These are phyloP conservation scores for Penicillium sp. DNA, from an alignment of 2,329 filamentous ascomycete genomes.

Conservation along the genomic window DNA sequence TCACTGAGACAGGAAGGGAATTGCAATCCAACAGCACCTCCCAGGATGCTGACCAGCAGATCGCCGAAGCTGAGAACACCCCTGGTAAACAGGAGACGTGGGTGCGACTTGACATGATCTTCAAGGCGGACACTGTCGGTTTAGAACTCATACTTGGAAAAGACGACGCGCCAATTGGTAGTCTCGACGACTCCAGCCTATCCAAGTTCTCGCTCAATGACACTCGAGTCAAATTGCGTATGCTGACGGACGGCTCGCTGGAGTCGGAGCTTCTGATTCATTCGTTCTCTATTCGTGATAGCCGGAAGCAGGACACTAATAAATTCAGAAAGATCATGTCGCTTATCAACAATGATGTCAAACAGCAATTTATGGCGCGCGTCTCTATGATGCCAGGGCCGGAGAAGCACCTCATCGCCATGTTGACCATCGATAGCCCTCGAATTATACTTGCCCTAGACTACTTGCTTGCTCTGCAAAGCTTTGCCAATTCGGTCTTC, in stretches of 20 bases:
- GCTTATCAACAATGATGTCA: slow-evolving; percentile 87
- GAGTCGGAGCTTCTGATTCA: slow-evolving; percentile 93
- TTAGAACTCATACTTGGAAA: slow-evolving; percentile 83
- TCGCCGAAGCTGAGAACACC: slow-evolving; percentile 71
- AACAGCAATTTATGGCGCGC: slow-evolving; percentile 97
- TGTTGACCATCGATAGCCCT: slow-evolving; percentile 93
- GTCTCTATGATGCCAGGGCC: slow-evolving; percentile 87
- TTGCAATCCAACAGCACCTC: slow-evolving; percentile 56
- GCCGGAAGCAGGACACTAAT: slow-evolving; percentile 84
- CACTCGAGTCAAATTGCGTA: slow-evolving; percentile 86
- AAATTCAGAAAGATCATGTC: slow-evolving; percentile 99
- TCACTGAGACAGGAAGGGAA: slow-evolving; percentile 55
- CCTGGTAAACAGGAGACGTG: slow-evolving; percentile 72
- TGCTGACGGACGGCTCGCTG: slow-evolving; percentile 88
- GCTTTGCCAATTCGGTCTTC: slow-evolving; percentile 76
- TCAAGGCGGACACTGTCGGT: slow-evolving; percentile 85
- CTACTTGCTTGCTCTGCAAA: slow-evolving; percentile 88
- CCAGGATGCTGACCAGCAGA: slow-evolving; percentile 52
- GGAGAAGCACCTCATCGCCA: slow-evolving; percentile 81
- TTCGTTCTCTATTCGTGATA: slow-evolving; percentile 94
- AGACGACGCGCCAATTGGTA: slow-evolving; percentile 76
- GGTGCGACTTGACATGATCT: slow-evolving; percentile 92
- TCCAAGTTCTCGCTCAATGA: slow-evolving; percentile 95
- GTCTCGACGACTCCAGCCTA: slow-evolving; percentile 78
- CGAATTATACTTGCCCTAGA: slow-evolving; percentile 94